Evolutionary conservation across 192 early-diverging fungal species (phyloP).

Genomic region (Chytriomyces confervae): DNA sequence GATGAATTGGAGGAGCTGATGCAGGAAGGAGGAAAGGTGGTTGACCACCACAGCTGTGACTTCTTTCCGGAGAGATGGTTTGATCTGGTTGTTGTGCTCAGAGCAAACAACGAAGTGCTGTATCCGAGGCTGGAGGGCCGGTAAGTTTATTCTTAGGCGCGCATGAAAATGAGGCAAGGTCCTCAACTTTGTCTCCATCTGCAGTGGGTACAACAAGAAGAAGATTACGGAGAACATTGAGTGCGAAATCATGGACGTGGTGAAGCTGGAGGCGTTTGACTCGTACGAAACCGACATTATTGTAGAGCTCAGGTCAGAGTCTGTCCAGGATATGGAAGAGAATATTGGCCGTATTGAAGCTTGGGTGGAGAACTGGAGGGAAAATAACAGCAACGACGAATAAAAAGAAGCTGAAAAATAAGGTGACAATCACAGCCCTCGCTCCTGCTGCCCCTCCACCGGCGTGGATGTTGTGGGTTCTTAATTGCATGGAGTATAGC

Average conservation of each 20-base stretch:
- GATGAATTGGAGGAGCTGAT: constrained; percentile 91
- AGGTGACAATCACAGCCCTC: too few species aligned
- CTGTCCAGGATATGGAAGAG: constrained; percentile 87
- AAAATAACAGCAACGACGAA: constrained; percentile 5
- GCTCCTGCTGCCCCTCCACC: background rate
- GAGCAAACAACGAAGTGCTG: constrained; percentile 77
- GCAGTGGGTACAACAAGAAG: constrained; percentile 59
- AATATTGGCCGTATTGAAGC: constrained; percentile 82
- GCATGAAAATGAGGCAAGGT: background rate
- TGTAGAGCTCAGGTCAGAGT: constrained; percentile 79
- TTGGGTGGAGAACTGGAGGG: constrained; percentile 52
- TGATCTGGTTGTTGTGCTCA: constrained; percentile 91
- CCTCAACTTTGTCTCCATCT: constrained; percentile 39
- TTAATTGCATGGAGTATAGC: too few species aligned
- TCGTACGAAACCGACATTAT: constrained; percentile 82
- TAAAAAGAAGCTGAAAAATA: background rate
- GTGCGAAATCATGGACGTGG: constrained; percentile 97
- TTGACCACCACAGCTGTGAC: constrained; percentile 95
- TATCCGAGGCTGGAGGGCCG: constrained; percentile 81
- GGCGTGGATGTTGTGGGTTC: background rate
- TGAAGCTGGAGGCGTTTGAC: constrained; percentile 85
- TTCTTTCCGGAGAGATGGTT: constrained; percentile 99
- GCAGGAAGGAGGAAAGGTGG: constrained; percentile 80
- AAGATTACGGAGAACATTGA: constrained; percentile 95
- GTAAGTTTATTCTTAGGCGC: constrained; percentile 43